Base-by-base conservation (phyloP, 2,329 filamentous ascomycete species). In the Xylariaceae sp. region DNA sequence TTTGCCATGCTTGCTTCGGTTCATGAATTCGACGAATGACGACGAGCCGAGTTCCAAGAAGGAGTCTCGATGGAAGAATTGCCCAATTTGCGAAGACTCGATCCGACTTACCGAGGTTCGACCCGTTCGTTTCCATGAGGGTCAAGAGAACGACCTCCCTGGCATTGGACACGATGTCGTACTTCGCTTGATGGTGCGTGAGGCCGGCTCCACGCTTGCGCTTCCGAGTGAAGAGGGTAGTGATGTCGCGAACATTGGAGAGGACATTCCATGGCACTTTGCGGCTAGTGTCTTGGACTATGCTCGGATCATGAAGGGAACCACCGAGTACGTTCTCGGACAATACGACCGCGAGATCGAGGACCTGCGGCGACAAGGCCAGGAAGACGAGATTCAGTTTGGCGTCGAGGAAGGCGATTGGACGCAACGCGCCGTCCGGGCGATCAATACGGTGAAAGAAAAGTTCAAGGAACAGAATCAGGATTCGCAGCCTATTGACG, bases 271-370 rank as follows among this genome's bases (percentile, higher is more conserved):
- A 0, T 99, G 94, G 94, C 91, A 95, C 73, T 92, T 94, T 74
- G 91, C 90, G 4, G 92, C 91, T 8, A 95, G 96, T 68, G 92
- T 96, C 42, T 82, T 95, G 71, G 94, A 99, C 72, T 99, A 97
- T 73, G 91, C 92, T 13, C 86, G 92, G 45, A 88, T 97, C 57
- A 96, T 99, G 90, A 96, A 93, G 72, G 94, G 92, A 5, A 93
- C 90, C 3, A 86, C 89, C 67, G 86, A 89, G 39, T 99, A 99
- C 71, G 93, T 99, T 88, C 72, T 78, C 10, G 80, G 85, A 56
- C 89, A 97, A 70, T 93, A 88, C 67, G 86, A 95, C 63, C 77
- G 83, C 44, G 93, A 97, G 71, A 86, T 96, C 42, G 77, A 83
- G 45, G 86, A 90, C 15, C 77, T 99, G 23, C 77, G 84, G 61